phyloP scores from a whole-genome alignment of 1,284 basidiomycete genomes.

The Sporisorium graminicola region DNA sequence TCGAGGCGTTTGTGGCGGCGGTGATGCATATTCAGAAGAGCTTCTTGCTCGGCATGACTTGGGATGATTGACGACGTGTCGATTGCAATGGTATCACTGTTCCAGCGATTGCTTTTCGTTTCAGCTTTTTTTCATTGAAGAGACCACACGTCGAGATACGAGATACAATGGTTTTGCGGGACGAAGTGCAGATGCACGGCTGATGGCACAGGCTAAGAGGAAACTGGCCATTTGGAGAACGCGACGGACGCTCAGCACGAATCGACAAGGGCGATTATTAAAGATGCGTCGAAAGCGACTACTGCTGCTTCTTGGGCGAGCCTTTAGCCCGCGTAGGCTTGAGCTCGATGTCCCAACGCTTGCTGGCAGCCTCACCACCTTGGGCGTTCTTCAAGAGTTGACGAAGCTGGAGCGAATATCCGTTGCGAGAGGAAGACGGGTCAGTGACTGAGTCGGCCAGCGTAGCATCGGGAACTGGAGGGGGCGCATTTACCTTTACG shows the following conservation, averaged over 20 bases:
- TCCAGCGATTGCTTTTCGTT: not conserved
- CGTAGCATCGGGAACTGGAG: not conserved
- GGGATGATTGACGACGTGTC: conserved; percentile 33
- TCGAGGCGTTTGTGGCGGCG: conserved; percentile 67
- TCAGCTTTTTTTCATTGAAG: not conserved
- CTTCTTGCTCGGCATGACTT: conserved; percentile 56
- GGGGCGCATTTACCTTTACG: conserved; percentile 22
- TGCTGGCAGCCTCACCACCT: conserved; percentile 32
- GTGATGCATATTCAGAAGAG: conserved; percentile 69
- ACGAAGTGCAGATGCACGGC: no score
- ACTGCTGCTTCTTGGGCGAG: conserved; percentile 27
- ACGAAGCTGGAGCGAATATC: conserved; percentile 19
- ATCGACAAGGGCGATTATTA: no score
- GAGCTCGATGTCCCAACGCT: conserved; percentile 41
- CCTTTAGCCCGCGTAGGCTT: conserved; percentile 25
- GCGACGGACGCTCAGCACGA: no score
- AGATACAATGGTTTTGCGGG: no score
- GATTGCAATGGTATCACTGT: not conserved
- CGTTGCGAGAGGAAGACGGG: not conserved
- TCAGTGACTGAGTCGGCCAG: not conserved
- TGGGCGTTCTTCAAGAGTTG: conserved; percentile 24
- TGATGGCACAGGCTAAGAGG: no score
- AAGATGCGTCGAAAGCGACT: no score
- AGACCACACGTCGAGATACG: not conserved
- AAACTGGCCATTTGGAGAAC: no score